Conservation (phyloP, 768 basidiomycete species). For the Russula abietina region DNA sequence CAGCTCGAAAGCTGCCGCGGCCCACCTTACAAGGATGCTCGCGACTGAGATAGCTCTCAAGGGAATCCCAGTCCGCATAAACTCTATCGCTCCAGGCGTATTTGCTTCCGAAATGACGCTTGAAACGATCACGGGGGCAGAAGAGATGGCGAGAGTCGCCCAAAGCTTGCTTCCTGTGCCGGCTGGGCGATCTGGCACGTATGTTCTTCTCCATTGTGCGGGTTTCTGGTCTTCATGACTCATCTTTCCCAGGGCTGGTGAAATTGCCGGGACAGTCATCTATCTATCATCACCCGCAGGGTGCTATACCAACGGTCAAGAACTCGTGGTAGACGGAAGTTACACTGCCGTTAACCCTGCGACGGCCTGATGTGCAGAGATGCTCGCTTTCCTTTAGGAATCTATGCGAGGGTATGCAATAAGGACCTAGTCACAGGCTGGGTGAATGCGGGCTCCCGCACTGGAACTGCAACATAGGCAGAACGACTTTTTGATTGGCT, state of each 20-base stretch:
- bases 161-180: slow-evolving; percentile 60
- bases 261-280: slow-evolving; percentile 72
- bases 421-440: background rate
- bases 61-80: slow-evolving; percentile 59
- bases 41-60: slow-evolving; percentile 71
- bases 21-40: slow-evolving; percentile 72
- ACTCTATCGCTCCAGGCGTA: slow-evolving; percentile 69
- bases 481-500: background rate
- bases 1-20: slow-evolving; percentile 69
- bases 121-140: slow-evolving; percentile 41
- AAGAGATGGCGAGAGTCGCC: slow-evolving; percentile 47
- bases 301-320: slow-evolving; percentile 71
- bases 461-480: background rate
- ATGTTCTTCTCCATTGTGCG: slow-evolving; percentile 31
- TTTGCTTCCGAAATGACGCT: slow-evolving; percentile 72
- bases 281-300: slow-evolving; percentile 71
- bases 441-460: too few species aligned
- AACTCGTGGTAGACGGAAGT: slow-evolving; percentile 72
- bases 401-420: background rate
- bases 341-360: slow-evolving; percentile 69
- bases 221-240: background rate
- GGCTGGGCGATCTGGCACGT: slow-evolving; percentile 59
- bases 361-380: slow-evolving; percentile 29
- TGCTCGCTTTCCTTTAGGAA: background rate
- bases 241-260: slow-evolving; percentile 45